Base-by-base conservation (phyloP, 177 flowering plant genomes). In the Tripterygium wilfordii region DNA sequence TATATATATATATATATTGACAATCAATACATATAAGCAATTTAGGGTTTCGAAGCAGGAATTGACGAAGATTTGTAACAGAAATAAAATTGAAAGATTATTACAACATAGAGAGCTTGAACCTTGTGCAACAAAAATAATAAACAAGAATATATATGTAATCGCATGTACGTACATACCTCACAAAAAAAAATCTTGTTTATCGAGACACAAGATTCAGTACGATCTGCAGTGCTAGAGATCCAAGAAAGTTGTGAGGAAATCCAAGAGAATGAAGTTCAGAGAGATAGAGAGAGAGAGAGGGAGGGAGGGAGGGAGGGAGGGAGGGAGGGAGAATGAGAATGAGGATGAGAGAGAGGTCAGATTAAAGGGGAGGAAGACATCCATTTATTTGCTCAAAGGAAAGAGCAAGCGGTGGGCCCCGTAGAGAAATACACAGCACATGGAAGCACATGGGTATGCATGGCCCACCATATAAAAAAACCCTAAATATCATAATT, bases 381-480 rank as follows among this genome's bases (percentile, higher is more conserved):
- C 58, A 47, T 45, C 62, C 60, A 71, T 80, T 60, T 74, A 67
- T 68, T 69, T 75, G 72, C 61, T 54, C 53, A 54, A 69, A 68
- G 76, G 51, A 63, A 32, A 38, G 26, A 66, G n/a, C n/a, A 33
- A 64, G 67, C 37, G 56, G 74, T 67, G 77, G 83, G 67, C 26
- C 77, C 42, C 6, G 16, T 15, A 53, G 64, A 63, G 82, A 67
- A 64, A 69, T 77, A 87, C 90, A 82, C 67, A 72, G 75, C 94
- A 85, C 94, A 85, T 88, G 96, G 80, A 61, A 36, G 79, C 96
- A 85, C 96, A 83, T 85, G 85, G 74, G n/a, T n/a, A n/a, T n/a
- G n/a, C 20, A 32, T 49, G 82, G 58, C 75, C 82, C 83, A 77
- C 83, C 59, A 49, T 42, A 52, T 52, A 57, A 60, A 60, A n/a